Base-by-base conservation (phyloP, 129 eudicot species). In the Solidago caesia region DNA sequence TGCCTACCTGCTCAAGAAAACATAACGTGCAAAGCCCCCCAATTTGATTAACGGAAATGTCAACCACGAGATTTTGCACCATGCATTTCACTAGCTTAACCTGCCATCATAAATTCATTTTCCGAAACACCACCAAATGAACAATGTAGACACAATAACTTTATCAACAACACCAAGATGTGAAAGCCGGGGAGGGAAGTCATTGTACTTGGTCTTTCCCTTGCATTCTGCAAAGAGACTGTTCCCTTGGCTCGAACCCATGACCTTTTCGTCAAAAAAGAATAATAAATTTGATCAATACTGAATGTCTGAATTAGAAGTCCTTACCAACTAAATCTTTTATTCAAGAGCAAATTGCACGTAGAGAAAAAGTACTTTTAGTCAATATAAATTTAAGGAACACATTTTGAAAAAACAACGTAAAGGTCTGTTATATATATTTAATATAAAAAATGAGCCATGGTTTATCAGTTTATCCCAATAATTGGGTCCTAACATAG, bases 71-170 rank as follows among this genome's bases (percentile, higher is more conserved):
- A 83, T 91, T 85, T 64, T 91, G 87, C 64, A 94, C 96, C 75
- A 94, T 84, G 87, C 99, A 94, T 67, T 94, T 94, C 64, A 94
- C 96, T 45, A 94, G 82, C 84, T 91, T 94, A 62, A 94, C 99
- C 99, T 94, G 90, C 77, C 71, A 83, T 71, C 73, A 71, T 70
- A 83, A 60, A 56, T 70, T 44, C 33, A 45, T 64, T 70, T 76
- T 59, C 56, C 77, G 61, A 16, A 74, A 59, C 27, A 43, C 13
- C 58, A 74, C 9, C 39, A 74, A 46, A 56, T 11, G 25, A 69
- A 52, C 12, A 68, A 47, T 11, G 47, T 4, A n/a, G n/a, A n/a
- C 8, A 71, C 9, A 71, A 39, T 5, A 71, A n/a, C 16, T 8
- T 9, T 33, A 33, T 33, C 39, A 33, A 33, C 39, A 33, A 3